These are phyloP conservation scores for Sclerotinia minor DNA, from an alignment of 2,329 filamentous ascomycete species.

Conservation along the genomic window DNA sequence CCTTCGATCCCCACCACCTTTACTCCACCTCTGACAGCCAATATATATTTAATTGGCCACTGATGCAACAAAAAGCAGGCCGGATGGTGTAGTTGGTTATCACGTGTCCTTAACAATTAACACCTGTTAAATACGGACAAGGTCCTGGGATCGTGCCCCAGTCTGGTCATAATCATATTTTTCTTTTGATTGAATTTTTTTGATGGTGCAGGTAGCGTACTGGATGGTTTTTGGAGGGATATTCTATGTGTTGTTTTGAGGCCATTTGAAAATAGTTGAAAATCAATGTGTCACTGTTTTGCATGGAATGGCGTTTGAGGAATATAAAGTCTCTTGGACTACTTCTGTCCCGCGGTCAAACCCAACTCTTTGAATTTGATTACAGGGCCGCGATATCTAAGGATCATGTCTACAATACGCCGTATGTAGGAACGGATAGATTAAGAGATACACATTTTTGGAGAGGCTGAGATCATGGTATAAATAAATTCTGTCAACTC, in stretches of 20 bases:
- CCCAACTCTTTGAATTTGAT: neutral
- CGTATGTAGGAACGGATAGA: neutral
- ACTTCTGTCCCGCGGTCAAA: neutral
- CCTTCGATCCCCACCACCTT: neutral
- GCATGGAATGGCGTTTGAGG: neutral
- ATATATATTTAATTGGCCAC: neutral
- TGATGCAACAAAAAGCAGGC: accelerated
- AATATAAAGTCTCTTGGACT: neutral
- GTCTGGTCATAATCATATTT: neutral
- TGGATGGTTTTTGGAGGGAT: neutral
- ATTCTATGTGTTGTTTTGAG: neutral
- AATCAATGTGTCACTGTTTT: neutral
- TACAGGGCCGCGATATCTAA: neutral
- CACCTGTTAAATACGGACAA: slow-evolving; percentile 8
- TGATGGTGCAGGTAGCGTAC: no score
- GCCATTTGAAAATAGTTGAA: neutral
- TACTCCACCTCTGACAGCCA: neutral
- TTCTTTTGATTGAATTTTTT: no score
- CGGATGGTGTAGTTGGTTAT: slow-evolving; percentile 19
- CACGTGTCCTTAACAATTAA: slow-evolving; percentile 14
- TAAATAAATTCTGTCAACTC: neutral
- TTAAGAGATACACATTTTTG: neutral
- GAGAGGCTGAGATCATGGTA: no score
- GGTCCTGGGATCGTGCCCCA: slow-evolving; percentile 16
- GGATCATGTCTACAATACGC: neutral